Percentiles rank a stretch among this genome's conserved stretches.
Conservation (phyloP, 805 yeast genomes). For the Candida qinlingensis region DNA sequence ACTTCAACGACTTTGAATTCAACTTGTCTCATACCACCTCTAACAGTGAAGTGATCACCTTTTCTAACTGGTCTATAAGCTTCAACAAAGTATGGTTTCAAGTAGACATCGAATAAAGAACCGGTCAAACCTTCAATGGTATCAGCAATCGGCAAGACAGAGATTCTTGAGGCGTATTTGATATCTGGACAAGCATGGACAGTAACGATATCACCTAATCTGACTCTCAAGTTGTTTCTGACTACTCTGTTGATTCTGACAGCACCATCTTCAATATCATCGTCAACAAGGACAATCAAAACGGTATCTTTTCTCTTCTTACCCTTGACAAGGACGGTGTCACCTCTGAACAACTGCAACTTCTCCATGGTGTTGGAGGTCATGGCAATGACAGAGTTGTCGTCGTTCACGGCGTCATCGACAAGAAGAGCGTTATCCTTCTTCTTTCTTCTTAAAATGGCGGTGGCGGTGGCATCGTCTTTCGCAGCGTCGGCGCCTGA, state of each 20-base stretch:
- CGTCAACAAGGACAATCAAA: slow-evolving; percentile 90
- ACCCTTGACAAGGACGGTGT: slow-evolving; percentile 94
- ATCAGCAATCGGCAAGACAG: slow-evolving; percentile 95
- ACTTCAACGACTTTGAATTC: slow-evolving; percentile 98
- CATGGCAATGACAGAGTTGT: slow-evolving; percentile 93
- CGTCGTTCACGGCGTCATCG: slow-evolving; percentile 96
- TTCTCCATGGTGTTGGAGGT: slow-evolving; percentile 93
- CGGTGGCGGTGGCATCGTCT: slow-evolving; percentile 87
- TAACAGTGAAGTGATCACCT: slow-evolving; percentile 91
- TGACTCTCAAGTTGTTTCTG: slow-evolving; percentile 88
- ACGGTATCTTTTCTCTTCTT: slow-evolving; percentile 98
- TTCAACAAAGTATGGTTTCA: slow-evolving; percentile 97
- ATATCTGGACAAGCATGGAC: slow-evolving; percentile 97
- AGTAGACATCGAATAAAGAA: slow-evolving; percentile 88
- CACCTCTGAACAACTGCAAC: slow-evolving; percentile 94
- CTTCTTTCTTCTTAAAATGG: slow-evolving; percentile 95
- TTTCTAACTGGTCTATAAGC: slow-evolving; percentile 98
- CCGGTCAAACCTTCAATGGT: slow-evolving; percentile 98
- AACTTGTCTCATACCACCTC: slow-evolving; percentile 99
- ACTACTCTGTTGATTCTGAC: slow-evolving; percentile 94
- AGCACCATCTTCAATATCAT: slow-evolving; percentile 93
- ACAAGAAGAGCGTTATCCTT: slow-evolving; percentile 89
- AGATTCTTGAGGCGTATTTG: slow-evolving; percentile 91
- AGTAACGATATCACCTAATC: slow-evolving; percentile 88
- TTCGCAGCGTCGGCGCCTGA: slow-evolving; percentile 56